phyloP scores from a whole-genome alignment of 2,329 filamentous ascomycete genomes.

The Aspergillus proliferans region DNA sequence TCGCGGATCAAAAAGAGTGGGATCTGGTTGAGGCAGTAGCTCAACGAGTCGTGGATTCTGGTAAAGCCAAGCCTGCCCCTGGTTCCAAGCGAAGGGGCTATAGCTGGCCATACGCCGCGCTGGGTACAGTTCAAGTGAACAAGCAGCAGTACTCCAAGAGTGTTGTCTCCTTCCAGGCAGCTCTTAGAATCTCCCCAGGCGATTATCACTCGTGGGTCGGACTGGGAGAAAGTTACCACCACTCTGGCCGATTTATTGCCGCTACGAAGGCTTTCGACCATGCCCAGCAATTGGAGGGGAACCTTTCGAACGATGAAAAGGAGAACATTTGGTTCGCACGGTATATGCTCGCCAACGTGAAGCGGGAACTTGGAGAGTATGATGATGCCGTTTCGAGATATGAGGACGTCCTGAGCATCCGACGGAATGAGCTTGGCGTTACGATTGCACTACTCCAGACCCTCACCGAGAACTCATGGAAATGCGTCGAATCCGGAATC shows the following conservation, averaged over 20 bases:
- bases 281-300: constrained; percentile 68
- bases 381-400: constrained; percentile 77
- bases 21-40: constrained; percentile 91
- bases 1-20: constrained; percentile 90
- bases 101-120: constrained; percentile 91
- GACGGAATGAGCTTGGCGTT: constrained; percentile 75
- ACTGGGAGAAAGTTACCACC: constrained; percentile 94
- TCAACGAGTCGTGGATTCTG: constrained; percentile 87
- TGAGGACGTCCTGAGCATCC: constrained; percentile 60
- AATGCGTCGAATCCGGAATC: constrained; percentile 71
- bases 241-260: constrained; percentile 87
- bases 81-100: constrained; percentile 89
- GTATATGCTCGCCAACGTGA: constrained; percentile 94
- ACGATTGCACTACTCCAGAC: constrained; percentile 83
- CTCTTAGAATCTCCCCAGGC: constrained; percentile 71
- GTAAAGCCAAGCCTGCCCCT: constrained; percentile 80
- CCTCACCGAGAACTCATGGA: constrained; percentile 72
- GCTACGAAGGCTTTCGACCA: constrained; percentile 85
- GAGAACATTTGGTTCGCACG: constrained; percentile 88
- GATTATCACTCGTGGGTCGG: constrained; percentile 97
- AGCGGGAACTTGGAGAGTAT: constrained; percentile 83
- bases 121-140: constrained; percentile 91
- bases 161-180: constrained; percentile 85
- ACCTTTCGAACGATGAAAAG: constrained; percentile 47
- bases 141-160: constrained; percentile 85